Evolutionary conservation across 1,139 yeast genomes (phyloP), one percentile per base, ranked within the genome.

Genomic region (Geotrichum fermentans): DNA sequence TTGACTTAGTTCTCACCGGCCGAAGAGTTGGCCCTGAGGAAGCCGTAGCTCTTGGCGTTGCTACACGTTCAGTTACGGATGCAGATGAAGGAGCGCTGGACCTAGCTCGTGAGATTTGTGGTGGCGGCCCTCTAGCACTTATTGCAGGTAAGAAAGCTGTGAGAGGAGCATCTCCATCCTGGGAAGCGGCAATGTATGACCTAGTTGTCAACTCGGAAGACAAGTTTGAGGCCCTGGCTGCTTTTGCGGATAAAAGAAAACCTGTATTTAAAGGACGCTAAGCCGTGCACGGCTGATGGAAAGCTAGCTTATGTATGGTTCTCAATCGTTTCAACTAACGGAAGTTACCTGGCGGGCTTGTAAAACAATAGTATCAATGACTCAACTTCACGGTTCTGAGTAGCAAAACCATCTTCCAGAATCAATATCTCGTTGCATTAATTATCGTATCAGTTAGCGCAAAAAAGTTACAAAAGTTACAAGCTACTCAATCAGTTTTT

Each of bases 91-190:
- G 53, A 20, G 65, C 66, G 1, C 39, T 59, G 11, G 53, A 47
- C 20, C 43, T 62, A 34, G 65, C 66, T 13, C 41, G 49, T 28
- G 56, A 55, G 33, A 63, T 64, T 28, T 57, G 63, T 35, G 58
- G 47, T 5, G 68, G 67, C 11, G 68, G 66, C 0, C 68, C 68
- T 4, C 45, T 64, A 20, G 67, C 67, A 10, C 55, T 63, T 30
- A 48, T 49, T 13, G 66, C 66, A 1, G 67, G 58, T 30, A 64
- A 64, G 51, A 49, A 52, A 44, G 68, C 67, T 1, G 65, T 63
- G 11, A 40, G 53, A 7, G 67, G 66, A 3, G 56, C 54, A 4
- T 51, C 59, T 4, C 56, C 55, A 2, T 58, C 55, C 38, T 58
- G 64, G 61, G 65, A 62, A 44, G 45, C 52, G 32, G 56, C 55